Base-by-base conservation (phyloP, 2,329 filamentous ascomycete species). In the Mariannaea sp. region DNA sequence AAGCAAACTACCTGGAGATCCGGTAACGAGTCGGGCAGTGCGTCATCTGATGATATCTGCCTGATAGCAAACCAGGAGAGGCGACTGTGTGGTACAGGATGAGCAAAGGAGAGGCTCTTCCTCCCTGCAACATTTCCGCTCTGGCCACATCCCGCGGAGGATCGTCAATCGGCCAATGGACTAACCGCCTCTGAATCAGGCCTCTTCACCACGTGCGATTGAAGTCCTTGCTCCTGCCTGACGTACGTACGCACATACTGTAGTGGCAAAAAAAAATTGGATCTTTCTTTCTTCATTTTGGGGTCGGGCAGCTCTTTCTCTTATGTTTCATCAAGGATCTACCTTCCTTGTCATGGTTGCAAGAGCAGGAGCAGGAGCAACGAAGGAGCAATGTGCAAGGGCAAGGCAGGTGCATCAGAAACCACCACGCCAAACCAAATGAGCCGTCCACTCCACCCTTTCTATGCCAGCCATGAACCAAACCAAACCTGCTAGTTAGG, bases 321-420 rank as follows among this genome's bases (percentile, higher is more conserved):
- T n/a, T 13, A 39, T 22, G 36, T 39, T 39, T 39, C 36, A 39
- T 22, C 36, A 22, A 38, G 20, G 36, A 19, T 22, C 20, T 19
- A 14, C 26, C 33, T 45, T 48, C 24, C 53, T 53, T 41, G 22
- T n/a, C n/a, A n/a, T n/a, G n/a, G n/a, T n/a, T n/a, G n/a, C n/a
- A n/a, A n/a, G n/a, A n/a, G n/a, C n/a, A n/a, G n/a, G n/a, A n/a
- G 36, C 57, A 54, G 29, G 27, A 58, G 54, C 38, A 57, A 48
- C 41, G 20, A n/a, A 46, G 41, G 33, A 32, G 46, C 47, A 42
- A 42, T 39, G n/a, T 40, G 29, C 29, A 49, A 52, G 40, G 52
- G 59, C 36, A 36, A 39, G 36, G 19, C 36, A 39, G 36, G 33
- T 36, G 33, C 33, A n/a, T 24, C 49, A 53, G 29, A 32, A 44